Evolutionary conservation across 2,329 filamentous ascomycete species (phyloP).

Genomic region (Fusarium sp.): DNA sequence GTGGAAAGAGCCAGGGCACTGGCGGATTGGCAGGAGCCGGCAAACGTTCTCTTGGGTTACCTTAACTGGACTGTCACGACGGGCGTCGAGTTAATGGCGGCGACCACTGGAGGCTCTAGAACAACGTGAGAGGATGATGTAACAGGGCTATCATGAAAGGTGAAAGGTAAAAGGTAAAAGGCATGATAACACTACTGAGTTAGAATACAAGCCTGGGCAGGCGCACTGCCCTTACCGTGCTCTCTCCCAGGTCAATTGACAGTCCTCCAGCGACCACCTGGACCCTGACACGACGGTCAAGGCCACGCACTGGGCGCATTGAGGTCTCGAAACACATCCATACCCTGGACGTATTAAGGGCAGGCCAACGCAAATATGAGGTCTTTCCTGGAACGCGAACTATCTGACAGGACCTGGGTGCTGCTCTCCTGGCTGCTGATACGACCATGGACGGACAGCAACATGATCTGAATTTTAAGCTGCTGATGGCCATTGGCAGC

Average conservation of each 20-base stretch:
- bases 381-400: constrained; percentile 1
- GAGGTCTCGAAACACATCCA: constrained; percentile 15
- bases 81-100: constrained; percentile 11
- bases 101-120: background rate
- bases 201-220: background rate
- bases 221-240: background rate
- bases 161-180: background rate
- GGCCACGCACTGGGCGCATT: constrained; percentile 17
- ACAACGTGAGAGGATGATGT: background rate
- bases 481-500: constrained; percentile 26
- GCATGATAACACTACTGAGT: background rate
- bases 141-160: constrained; percentile 8
- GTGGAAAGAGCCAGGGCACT: constrained; percentile 15
- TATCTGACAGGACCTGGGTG: background rate
- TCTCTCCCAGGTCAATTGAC: background rate
- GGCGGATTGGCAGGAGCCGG: constrained; percentile 15
- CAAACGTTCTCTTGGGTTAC: constrained; percentile 31
- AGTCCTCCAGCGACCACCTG: background rate
- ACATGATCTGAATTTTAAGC: constrained; percentile 4
- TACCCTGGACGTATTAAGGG: constrained; percentile 15
- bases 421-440: background rate
- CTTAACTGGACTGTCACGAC: constrained; percentile 26
- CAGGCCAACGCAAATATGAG: constrained; percentile 4
- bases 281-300: constrained; percentile 18
- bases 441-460: background rate